These are phyloP conservation scores for Endoconidiophora laricicola DNA, from an alignment of 2,329 filamentous ascomycete genomes.

Conservation along the genomic window DNA sequence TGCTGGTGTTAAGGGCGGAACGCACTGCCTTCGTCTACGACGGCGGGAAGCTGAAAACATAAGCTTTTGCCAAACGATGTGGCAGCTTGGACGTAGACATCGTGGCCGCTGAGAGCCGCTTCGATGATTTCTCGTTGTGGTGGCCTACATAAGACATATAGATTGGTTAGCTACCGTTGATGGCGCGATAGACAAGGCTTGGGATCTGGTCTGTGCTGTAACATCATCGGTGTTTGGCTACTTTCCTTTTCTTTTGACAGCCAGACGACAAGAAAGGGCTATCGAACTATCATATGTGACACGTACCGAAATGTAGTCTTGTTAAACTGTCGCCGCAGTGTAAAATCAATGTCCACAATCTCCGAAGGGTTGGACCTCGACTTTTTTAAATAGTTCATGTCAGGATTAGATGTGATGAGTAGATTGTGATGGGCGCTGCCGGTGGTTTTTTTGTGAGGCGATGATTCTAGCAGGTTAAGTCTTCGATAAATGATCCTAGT, in stretches of 20 bases:
- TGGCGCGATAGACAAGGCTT: not conserved
- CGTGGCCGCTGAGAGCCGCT: slow-evolving; percentile 62
- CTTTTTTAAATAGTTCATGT: not conserved
- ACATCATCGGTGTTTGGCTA: not conserved
- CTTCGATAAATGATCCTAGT: too few species aligned
- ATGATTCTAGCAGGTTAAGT: too few species aligned
- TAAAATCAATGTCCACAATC: slow-evolving; percentile 50
- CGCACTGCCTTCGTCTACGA: slow-evolving; percentile 72
- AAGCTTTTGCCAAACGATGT: slow-evolving; percentile 86
- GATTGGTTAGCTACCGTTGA: not conserved
- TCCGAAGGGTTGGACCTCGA: slow-evolving; percentile 4
- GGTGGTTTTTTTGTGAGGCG: too few species aligned
- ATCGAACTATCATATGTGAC: slow-evolving; percentile 1
- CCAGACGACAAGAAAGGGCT: not conserved
- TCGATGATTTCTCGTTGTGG: slow-evolving; percentile 76
- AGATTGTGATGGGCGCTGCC: too few species aligned
- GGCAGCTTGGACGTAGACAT: slow-evolving; percentile 87
- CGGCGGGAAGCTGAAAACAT: slow-evolving; percentile 81
- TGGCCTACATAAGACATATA: slow-evolving; percentile 34
- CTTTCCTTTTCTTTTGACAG: not conserved
- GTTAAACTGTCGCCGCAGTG: slow-evolving; percentile 54
- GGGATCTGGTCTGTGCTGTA: not conserved
- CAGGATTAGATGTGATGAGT: too few species aligned
- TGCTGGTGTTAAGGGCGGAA: slow-evolving; percentile 14
- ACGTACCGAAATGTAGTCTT: slow-evolving; percentile 55